Percentiles rank a stretch among this genome's conserved stretches.
phyloP scores from a whole-genome alignment of 2,329 filamentous ascomycete species.

The Sporothrix dimorphospora region DNA sequence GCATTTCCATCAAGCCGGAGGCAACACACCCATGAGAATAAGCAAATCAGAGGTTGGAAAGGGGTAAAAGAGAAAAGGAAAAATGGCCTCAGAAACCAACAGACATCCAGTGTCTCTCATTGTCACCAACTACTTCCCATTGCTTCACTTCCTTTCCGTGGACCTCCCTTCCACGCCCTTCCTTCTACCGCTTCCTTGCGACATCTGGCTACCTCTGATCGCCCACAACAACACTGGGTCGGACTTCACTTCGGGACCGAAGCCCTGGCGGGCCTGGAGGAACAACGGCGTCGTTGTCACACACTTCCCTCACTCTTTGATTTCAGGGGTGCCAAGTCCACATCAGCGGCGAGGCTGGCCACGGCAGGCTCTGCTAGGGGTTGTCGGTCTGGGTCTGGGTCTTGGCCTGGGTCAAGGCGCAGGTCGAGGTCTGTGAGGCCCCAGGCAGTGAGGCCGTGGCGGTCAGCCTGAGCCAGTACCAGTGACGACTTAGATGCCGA shows the following conservation, averaged over 20 bases:
- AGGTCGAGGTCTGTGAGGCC: neutral
- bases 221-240: neutral
- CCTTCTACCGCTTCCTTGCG: neutral
- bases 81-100: neutral
- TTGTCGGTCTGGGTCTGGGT: neutral
- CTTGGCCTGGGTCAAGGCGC: neutral
- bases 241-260: conserved; percentile 10
- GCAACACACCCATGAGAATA: neutral
- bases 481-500: neutral
- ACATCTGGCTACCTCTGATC: conserved; percentile 6
- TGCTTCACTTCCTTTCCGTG: neutral
- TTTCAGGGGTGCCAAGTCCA: conserved; percentile 14
- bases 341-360: neutral
- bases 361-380: neutral
- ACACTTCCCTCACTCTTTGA: neutral
- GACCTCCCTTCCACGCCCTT: neutral
- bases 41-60: neutral
- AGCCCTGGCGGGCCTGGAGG: neutral
- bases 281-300: neutral
- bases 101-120: neutral
- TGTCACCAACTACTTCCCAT: neutral
- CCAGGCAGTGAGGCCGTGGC: neutral
- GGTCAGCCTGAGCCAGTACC: neutral
- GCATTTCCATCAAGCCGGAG: conserved; percentile 16
- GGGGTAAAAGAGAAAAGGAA: neutral